Base-by-base conservation (phyloP, 305 asterid species). In the Ilex paraguariensis region DNA sequence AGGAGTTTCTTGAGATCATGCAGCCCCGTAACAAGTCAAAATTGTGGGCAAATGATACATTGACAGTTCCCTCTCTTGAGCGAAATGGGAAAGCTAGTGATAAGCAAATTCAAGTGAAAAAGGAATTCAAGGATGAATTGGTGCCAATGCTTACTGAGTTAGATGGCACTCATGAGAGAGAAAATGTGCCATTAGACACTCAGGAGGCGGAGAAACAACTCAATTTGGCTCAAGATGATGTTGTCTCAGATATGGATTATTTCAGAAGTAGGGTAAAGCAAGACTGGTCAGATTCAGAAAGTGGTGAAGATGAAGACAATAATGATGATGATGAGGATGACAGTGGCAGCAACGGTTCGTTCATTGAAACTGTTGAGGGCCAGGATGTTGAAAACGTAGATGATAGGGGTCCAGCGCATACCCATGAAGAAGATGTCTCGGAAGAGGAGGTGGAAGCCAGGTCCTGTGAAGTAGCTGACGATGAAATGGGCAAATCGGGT, bases 31-130 rank as follows among this genome's bases (percentile, higher is more conserved):
- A 88, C 64, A 89, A 74, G 77, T 82, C 98, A 64, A 87, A 93
- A 73, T 52, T 93, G 80, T 93, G 98, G 98, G 95, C 87, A 53
- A 90, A 93, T 64, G 99, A 90, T 82, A 66, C 96, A 46, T 63
- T 76, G 51, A 67, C 78, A 61, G 85, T 78, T 69, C 71, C 81
- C 16, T 73, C 90, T 64, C 69, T 73, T 39, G 77, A 65, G 56
- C 76, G 54, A 64, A 71, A 70, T 62, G 69, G 75, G 69, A 75
- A 40, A 31, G 72, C 58, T 54, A 31, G 56, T 56, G 73, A 69
- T 61, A 72, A 67, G 68, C 67, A 78, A 62, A 42, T 17, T 57
- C 68, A 70, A 68, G 56, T 33, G 54, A 66, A 60, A 67, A 69
- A 78, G 56, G 76, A 40, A 51, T 66, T 57, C 52, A 70, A 67